Base-by-base conservation (phyloP, 257 asterid species). In the Nicotiana knightiana region DNA sequence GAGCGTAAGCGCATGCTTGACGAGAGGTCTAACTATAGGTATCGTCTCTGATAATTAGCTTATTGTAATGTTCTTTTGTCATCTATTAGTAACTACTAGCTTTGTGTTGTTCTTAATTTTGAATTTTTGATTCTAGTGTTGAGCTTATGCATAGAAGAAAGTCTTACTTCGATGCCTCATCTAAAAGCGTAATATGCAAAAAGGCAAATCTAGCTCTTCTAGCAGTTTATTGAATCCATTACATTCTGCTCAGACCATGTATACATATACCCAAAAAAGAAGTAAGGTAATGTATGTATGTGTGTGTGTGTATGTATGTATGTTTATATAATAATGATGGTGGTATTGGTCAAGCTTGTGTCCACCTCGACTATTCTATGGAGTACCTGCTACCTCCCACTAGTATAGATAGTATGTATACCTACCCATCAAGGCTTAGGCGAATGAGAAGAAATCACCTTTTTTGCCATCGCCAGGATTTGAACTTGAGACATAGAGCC, bases 1-100 rank as follows among this genome's bases (percentile, higher is more conserved):
- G 99, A 96, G 87, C 91, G 99, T 73, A 96, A 93, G 82, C 88
- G 98, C 12, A 91, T 92, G 98, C 89, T 96, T 6, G 99, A 94
- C 24, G 99, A 96, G 87, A 91, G 98, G 48, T 90, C 95, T 1
- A 93, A 89, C 89, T 96, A 91, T 92, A 96, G 99, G 99, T 96
- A 43, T 85, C 26, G 48, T 54, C 70, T 21, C 53, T 39, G 73
- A 30, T 46, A 55, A 53, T 32, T 62, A 67, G 43, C 39, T 30
- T 24, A 35, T 9, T 46, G 76, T 28, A 54, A 66, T 61, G 28
- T 71, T 71, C 0, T 62, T 12, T 62, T 53, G 17, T 62, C 16
- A 62, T 26, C 3, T 48, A 26, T 10, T 73, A 30, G 12, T 11
- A 73, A 48, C 37, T 51, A 48, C 62, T 26, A 51, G 37, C 79